Percentiles rank a stretch among this genome's conserved stretches.
These are phyloP conservation scores for Beauveria rudraprayagi DNA, from an alignment of 2,329 filamentous ascomycete genomes.

Conservation along the genomic window DNA sequence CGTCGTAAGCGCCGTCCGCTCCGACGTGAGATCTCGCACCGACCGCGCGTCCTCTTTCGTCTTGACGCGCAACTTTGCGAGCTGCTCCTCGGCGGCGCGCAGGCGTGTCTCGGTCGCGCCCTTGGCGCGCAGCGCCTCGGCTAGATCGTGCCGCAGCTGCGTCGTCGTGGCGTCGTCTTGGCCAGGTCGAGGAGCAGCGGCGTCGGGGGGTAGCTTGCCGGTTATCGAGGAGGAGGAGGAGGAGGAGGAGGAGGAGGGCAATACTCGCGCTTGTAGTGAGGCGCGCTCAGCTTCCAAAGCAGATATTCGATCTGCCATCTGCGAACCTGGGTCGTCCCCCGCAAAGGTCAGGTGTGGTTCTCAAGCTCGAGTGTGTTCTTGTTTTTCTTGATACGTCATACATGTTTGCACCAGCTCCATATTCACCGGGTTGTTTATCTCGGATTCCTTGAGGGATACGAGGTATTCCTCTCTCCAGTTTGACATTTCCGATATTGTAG, in stretches of 20 bases:
- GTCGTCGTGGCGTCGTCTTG: slow-evolving; percentile 26
- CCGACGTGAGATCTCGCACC: slow-evolving; percentile 53
- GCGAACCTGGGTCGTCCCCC: slow-evolving; percentile 43
- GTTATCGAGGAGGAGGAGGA: background rate
- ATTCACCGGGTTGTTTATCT: slow-evolving; percentile 54
- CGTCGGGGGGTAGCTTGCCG: slow-evolving; percentile 13
- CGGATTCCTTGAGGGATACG: slow-evolving; percentile 63
- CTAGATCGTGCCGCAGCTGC: slow-evolving; percentile 60
- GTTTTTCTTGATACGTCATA: slow-evolving; percentile 32
- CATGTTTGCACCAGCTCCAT: slow-evolving; percentile 70
- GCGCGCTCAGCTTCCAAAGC: slow-evolving; percentile 52
- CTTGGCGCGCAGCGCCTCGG: slow-evolving; percentile 68
- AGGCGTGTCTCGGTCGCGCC: slow-evolving; percentile 59
- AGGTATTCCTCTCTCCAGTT: slow-evolving; percentile 80
- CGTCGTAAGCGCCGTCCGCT: slow-evolving; percentile 53
- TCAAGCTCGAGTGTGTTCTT: background rate
- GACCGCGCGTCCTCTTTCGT: slow-evolving; percentile 51
- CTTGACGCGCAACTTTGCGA: slow-evolving; percentile 53
- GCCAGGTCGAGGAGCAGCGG: slow-evolving; percentile 12
- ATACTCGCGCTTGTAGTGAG: slow-evolving; percentile 24
- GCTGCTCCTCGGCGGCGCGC: slow-evolving; percentile 53
- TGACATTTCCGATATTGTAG: slow-evolving; percentile 33
- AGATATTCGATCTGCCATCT: slow-evolving; percentile 59
- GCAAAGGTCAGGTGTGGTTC: slow-evolving; percentile 14
- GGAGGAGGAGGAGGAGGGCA: slow-evolving; percentile 11